phyloP scores from a whole-genome alignment of 2,329 filamentous ascomycete genomes.

The Nemania abortiva region DNA sequence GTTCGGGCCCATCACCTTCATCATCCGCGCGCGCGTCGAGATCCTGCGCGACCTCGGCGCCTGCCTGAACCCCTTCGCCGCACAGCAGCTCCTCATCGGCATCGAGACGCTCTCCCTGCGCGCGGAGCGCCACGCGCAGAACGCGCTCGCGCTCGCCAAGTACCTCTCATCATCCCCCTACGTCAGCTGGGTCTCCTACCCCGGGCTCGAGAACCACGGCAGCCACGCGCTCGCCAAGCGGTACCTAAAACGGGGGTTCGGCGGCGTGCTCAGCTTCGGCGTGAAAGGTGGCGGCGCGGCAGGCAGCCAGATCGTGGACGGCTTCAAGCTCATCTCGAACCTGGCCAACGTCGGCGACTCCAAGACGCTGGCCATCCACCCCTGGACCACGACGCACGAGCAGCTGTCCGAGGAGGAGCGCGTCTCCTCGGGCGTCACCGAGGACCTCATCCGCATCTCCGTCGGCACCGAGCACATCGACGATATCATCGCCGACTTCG shows the following conservation, averaged over 20 bases:
- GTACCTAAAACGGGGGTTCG: constrained; percentile 86
- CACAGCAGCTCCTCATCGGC: constrained; percentile 91
- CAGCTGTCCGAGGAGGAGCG: constrained; percentile 86
- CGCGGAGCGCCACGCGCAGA: constrained; percentile 86
- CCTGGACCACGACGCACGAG: constrained; percentile 95
- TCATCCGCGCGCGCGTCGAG: constrained; percentile 88
- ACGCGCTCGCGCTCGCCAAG: constrained; percentile 81
- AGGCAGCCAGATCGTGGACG: constrained; percentile 89
- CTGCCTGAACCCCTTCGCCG: constrained; percentile 87
- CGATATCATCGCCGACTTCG: constrained; percentile 95
- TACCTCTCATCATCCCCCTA: constrained; percentile 87
- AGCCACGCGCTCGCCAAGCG: constrained; percentile 85
- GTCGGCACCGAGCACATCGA: constrained; percentile 97
- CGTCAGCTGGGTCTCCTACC: constrained; percentile 95
- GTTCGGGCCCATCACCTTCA: constrained; percentile 84
- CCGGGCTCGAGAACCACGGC: constrained; percentile 83
- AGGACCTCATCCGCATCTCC: constrained; percentile 93
- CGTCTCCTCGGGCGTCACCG: constrained; percentile 82
- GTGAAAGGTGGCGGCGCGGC: constrained; percentile 89
- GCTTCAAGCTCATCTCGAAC: constrained; percentile 95
- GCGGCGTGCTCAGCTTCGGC: constrained; percentile 92
- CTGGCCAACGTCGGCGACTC: constrained; percentile 96
- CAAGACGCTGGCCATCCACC: constrained; percentile 95
- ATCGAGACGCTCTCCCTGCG: constrained; percentile 90
- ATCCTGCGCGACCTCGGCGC: constrained; percentile 88